Evolutionary conservation across 2,329 filamentous ascomycete genomes (phyloP).

Genomic region (Arthrobotrys sinensis): DNA sequence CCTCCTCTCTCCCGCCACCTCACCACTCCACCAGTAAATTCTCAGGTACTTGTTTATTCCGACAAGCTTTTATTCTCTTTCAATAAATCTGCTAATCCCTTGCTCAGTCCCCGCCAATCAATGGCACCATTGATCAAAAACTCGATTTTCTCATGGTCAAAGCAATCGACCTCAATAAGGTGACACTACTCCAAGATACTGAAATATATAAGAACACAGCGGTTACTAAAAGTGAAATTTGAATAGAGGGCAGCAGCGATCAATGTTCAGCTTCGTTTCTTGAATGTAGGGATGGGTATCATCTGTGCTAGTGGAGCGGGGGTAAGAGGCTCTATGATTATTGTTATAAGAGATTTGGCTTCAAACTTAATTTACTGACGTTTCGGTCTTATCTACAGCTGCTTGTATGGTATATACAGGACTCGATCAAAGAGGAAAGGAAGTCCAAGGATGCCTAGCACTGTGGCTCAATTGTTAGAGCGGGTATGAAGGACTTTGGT

Average conservation of each 20-base stretch:
- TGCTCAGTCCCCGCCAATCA: background rate
- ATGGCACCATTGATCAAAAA: slow-evolving; percentile 17
- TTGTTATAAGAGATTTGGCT: slow-evolving; percentile 7
- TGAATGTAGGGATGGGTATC: background rate
- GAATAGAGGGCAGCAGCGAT: slow-evolving; percentile 20
- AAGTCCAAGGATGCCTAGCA: slow-evolving; percentile 5
- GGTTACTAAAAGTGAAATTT: slow-evolving; percentile 36
- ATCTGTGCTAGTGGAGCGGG: background rate
- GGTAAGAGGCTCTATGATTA: slow-evolving; percentile 33
- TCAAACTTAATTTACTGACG: slow-evolving; percentile 10
- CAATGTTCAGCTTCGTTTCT: slow-evolving; percentile 3
- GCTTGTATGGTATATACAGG: background rate
- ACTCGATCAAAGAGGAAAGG: background rate
- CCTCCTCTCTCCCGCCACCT: background rate
- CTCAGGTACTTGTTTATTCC: slow-evolving; percentile 9
- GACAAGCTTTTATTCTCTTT: background rate
- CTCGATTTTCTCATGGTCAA: slow-evolving; percentile 9
- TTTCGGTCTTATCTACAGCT: slow-evolving; percentile 8
- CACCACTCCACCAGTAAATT: slow-evolving; percentile 22
- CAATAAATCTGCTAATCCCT: slow-evolving; percentile 1
- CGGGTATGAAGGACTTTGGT: slow-evolving; percentile 20
- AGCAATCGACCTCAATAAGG: slow-evolving; percentile 19
- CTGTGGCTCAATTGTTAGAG: slow-evolving; percentile 18
- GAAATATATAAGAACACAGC: slow-evolving; percentile 21
- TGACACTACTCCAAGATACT: slow-evolving; percentile 27